Percentiles rank a stretch among this genome's conserved stretches.
Evolutionary conservation across 495 filamentous ascomycete genomes (phyloP).

Genomic region (Sordaria brevicollis): DNA sequence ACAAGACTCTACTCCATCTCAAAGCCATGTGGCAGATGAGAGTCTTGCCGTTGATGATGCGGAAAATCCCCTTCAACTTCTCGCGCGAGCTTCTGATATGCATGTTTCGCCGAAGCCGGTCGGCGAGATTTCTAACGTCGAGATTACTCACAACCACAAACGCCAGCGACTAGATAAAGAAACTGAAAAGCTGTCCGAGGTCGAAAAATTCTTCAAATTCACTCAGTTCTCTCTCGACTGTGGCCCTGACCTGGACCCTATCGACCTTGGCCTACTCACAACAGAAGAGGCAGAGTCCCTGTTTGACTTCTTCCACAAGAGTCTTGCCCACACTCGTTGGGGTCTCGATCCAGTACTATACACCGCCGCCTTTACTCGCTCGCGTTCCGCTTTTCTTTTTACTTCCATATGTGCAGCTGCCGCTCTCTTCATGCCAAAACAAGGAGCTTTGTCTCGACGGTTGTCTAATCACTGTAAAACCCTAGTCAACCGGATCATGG

Average conservation of each 20-base stretch:
- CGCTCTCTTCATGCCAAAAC: conserved; percentile 51
- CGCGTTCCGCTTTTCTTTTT: conserved; percentile 58
- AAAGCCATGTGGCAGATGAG: conserved; percentile 22
- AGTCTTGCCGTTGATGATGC: conserved; percentile 55
- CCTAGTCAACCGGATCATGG: conserved; percentile 50
- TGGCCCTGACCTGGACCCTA: conserved; percentile 53
- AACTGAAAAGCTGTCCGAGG: conserved; percentile 20
- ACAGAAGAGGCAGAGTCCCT: conserved; percentile 50
- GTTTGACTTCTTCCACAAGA: conserved; percentile 57
- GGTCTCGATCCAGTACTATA: conserved; percentile 58
- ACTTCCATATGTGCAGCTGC: conserved; percentile 58
- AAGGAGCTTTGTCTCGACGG: conserved; percentile 51
- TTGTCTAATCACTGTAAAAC: conserved; percentile 53
- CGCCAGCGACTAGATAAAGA: conserved; percentile 13
- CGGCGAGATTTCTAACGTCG: conserved; percentile 8
- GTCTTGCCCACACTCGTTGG: conserved; percentile 65
- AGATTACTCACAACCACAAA: conserved; percentile 14
- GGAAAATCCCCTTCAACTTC: conserved; percentile 61
- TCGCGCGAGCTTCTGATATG: conserved; percentile 60
- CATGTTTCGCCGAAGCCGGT: conserved; percentile 41
- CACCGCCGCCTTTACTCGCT: conserved; percentile 51
- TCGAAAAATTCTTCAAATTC: conserved; percentile 50
- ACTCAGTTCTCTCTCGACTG: conserved; percentile 49
- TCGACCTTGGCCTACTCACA: conserved; percentile 55
- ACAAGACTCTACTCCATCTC: conserved; percentile 20